Base-by-base conservation (phyloP, 345 rosid species). In the Euphorbia pulcherrima region DNA sequence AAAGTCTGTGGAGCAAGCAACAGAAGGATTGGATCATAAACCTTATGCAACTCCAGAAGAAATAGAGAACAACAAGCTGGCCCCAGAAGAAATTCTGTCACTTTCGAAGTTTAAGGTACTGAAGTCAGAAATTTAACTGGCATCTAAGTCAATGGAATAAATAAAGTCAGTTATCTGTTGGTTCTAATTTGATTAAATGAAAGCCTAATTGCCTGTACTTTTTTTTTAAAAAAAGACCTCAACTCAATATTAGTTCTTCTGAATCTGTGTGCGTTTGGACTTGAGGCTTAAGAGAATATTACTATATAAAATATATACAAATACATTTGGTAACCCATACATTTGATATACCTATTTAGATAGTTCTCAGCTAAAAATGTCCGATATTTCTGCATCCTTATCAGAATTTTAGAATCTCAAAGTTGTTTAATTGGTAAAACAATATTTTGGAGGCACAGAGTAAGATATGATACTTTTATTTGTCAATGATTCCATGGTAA, bases 71-170 rank as follows among this genome's bases (percentile, higher is more conserved):
- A 90, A 92, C 68, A 84, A 83, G 87, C 81, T 91, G 71, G 92
- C 89, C 55, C 86, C 92, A 27, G 95, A 91, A 78, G 95, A 93
- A 78, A 89, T 93, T 77, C 76, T 93, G 51, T 89, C 95, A 16
- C 88, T 91, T 70, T 96, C 97, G 41, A 84, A 83, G 89, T 89
- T 92, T 73, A 92, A 92, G 97, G 97, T 89, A 80, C 46, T 44
- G 6, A 52, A 62, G 60, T 61, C 51, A 59, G 33, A 60, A 53
- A 60, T 20, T 41, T 59, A 58, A 65, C 27, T 75, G 44, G 21
- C 21, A 21, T 8, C 46, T 21, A 26, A 30, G 28, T 24, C 39
- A 35, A 18, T 14, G 3, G 26, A 24, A 37, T 50, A 4, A 6
- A 12, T 12, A 6, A 20, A 39, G 21, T 30, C 40, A 21, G 54